Conservation (phyloP, 352 stramenopile species). For the Phytophthora capsici region DNA sequence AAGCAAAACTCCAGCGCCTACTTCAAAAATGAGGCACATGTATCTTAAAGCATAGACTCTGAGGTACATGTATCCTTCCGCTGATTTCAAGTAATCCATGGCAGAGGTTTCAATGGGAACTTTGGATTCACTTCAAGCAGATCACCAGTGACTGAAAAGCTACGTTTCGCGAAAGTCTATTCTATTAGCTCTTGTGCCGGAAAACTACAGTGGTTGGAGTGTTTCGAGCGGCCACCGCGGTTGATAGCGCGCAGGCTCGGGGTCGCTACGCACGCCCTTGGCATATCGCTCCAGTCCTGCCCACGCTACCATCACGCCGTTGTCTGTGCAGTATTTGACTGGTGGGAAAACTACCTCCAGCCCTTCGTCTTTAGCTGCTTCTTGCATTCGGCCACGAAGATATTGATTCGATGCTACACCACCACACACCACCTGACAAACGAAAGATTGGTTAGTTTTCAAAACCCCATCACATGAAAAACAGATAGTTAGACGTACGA, state of each 20-base stretch:
- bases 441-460: constrained; percentile 4
- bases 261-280: constrained; percentile 64
- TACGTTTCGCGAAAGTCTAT: background rate
- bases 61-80: background rate
- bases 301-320: constrained; percentile 98
- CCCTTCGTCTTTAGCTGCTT: constrained; percentile 53
- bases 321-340: constrained; percentile 97
- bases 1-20: constrained; percentile 43
- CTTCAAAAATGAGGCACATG: constrained; percentile 20
- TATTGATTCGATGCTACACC: constrained; percentile 98
- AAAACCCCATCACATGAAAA: no score
- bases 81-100: background rate
- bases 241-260: constrained; percentile 58
- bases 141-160: background rate
- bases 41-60: background rate
- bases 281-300: constrained; percentile 82
- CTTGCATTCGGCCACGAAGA: constrained; percentile 88
- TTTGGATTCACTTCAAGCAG: constrained; percentile 34
- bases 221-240: constrained; percentile 81
- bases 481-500: constrained; percentile 57
- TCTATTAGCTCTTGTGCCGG: background rate
- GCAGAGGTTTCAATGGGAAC: constrained; percentile 10
- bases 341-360: constrained; percentile 62
- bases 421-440: constrained; percentile 92
- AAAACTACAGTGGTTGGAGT: constrained; percentile 48